Base-by-base conservation (phyloP, 2,329 filamentous ascomycete genomes). In the Colletotrichum spinosum region DNA sequence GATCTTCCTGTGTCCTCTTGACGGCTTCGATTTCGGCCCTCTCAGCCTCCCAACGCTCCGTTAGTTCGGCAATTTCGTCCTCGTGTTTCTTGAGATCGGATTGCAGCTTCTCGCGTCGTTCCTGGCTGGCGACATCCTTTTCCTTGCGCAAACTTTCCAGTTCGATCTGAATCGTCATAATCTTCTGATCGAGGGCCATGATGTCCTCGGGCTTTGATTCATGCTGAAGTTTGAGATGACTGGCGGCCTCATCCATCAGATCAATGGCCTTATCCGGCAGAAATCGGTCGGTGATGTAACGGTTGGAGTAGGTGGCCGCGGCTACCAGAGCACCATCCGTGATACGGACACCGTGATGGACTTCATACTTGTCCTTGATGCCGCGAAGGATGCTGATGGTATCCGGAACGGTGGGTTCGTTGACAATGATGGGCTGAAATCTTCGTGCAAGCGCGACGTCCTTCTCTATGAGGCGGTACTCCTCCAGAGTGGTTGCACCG, bases 121-220 rank as follows among this genome's bases (percentile, higher is more conserved):
- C 96, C 70, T 90, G 90, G 74, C 94, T 97, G 15, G 92, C 90
- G 53, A 97, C 85, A 70, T 99, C 96, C 10, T 90, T 97, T 77
- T 99, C 96, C 73, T 98, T 98, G 55, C 95, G 88, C 46, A 99
- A 80, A 67, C 94, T 97, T 75, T 98, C 96, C 1, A 98, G 84
- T 76, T 99, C 95, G 68, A 99, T 98, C 74, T 97, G 95, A 12
- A 98, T 93, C 0, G 95, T 98, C 88, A 97, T 97, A 66, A 98
- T 97, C 73, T 94, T 93, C 67, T 97, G 92, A 72, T 98, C 95
- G 2, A 98, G 87, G 55, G 91, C 89, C 80, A 97, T 93, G 39
- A 99, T 97, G 8, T 95, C 90, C 71, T 98, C 96, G 0, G 96
- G 96, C 72, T 97, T 98, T 71, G 93, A 97, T 77, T 99, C 96